Base-by-base conservation (phyloP, 192 early-diverging fungal genomes). In the Linnemannia exigua region DNA sequence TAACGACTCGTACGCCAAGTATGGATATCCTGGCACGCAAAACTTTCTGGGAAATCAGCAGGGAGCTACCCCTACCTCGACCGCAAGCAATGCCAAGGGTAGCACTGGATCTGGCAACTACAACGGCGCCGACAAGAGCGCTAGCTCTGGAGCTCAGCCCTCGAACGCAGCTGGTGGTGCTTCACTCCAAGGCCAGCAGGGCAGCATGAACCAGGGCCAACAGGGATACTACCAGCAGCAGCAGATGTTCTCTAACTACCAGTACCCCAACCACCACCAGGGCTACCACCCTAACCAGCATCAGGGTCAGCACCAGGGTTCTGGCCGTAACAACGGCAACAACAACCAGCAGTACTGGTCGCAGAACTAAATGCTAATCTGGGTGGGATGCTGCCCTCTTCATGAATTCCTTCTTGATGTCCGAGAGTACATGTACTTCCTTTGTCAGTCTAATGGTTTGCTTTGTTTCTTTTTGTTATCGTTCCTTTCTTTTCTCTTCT, bases 211-310 rank as follows among this genome's bases (percentile, higher is more conserved):
- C 67, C 84, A 82, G 52, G 77, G 74, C 25, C 75, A 70, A 22
- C 88, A 87, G 51, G 74, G 68, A 5, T 76, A 67, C 33, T 80
- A 80, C 48, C 82, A 79, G 41, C 85, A 89, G 35, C 80, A 88
- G 54, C 89, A 88, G 52, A 90, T 90, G 87, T 89, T 90, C 80
- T 90, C 90, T 37, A 87, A 72, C 76, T 88, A 90, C 69, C 90
- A 90, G 79, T 89, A 90, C 44, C 88, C 81, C n/a, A 89, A 80
- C 76, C 88, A 88, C n/a, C 85, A 88, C 41, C 88, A 89, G 38
- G 80, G 73, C 9, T 84, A 82, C 31, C 85, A 84, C 36, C 84
- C 79, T 35, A 81, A 67, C 52, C 88, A 87, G 31, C 80, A 82
- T 36, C 81, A 83, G 72, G 81, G 81, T 2, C 76, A 78, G 68